phyloP scores from a whole-genome alignment of 768 basidiomycete species.

The Agrocybe pediades region DNA sequence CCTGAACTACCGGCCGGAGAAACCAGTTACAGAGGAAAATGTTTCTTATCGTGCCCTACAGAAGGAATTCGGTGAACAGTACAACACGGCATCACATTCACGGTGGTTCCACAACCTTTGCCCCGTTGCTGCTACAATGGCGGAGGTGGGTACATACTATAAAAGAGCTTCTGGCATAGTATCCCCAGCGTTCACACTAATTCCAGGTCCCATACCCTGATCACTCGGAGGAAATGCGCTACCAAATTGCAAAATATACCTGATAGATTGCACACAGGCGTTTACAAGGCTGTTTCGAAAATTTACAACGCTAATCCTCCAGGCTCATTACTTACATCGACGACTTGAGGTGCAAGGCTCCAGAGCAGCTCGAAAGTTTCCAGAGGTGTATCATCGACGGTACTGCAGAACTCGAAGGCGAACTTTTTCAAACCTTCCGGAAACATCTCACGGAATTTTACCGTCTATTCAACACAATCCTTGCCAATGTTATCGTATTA shows the following conservation, averaged over 20 bases:
- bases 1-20: too few species aligned
- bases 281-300: not conserved
- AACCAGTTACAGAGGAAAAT: too few species aligned
- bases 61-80: too few species aligned
- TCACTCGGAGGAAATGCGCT: not conserved
- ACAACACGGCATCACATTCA: too few species aligned
- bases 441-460: conserved; percentile 1
- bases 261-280: not conserved
- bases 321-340: conserved; percentile 7
- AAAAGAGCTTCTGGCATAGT: too few species aligned
- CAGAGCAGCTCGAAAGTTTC: not conserved
- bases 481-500: conserved; percentile 4
- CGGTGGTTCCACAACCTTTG: too few species aligned
- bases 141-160: too few species aligned
- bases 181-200: too few species aligned
- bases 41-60: too few species aligned
- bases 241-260: conserved; percentile 1
- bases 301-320: not conserved
- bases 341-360: conserved; percentile 1
- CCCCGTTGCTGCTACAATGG: too few species aligned
- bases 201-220: too few species aligned
- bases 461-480: not conserved
- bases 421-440: not conserved
- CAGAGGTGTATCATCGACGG: not conserved
- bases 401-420: not conserved